Conservation (phyloP, 148 eudicot species). For the Rhododendron mucronatum region DNA sequence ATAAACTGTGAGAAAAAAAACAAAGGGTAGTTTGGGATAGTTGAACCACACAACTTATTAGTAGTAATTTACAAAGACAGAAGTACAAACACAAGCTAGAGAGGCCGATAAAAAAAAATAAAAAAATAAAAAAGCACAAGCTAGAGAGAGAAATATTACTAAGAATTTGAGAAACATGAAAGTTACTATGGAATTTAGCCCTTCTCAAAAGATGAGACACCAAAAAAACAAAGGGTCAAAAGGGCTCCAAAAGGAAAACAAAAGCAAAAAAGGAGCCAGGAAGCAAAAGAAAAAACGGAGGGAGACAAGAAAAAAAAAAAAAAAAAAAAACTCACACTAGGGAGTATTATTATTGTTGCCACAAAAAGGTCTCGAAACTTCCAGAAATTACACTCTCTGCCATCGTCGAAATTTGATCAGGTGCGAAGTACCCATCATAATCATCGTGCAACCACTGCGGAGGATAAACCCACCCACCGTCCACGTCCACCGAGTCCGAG, state of each 20-base stretch:
- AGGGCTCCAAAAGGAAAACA: neutral
- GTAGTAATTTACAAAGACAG: neutral
- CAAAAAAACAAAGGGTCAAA: neutral
- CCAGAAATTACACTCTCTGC: conserved; percentile 10
- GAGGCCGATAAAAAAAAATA: neutral
- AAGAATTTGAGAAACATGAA: neutral
- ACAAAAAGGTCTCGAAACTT: conserved; percentile 15
- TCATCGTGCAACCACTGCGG: conserved; percentile 28
- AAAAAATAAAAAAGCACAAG: too few species aligned
- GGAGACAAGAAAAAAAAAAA: neutral
- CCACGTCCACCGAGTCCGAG: conserved; percentile 21
- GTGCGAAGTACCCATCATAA: conserved; percentile 15
- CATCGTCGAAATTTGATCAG: neutral
- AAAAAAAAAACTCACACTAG: neutral
- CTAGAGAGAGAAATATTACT: neutral
- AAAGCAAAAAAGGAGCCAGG: neutral
- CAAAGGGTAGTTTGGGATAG: too few species aligned
- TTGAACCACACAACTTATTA: neutral
- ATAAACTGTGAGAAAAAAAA: too few species aligned
- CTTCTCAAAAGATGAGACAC: neutral
- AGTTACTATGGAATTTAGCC: neutral
- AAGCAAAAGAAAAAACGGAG: neutral
- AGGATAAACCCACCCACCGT: conserved; percentile 19
- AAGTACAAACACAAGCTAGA: neutral
- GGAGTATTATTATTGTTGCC: conserved; percentile 11